Conservation (phyloP, 2,329 filamentous ascomycete species). For the Ophiocordyceps camponoti-saundersi region DNA sequence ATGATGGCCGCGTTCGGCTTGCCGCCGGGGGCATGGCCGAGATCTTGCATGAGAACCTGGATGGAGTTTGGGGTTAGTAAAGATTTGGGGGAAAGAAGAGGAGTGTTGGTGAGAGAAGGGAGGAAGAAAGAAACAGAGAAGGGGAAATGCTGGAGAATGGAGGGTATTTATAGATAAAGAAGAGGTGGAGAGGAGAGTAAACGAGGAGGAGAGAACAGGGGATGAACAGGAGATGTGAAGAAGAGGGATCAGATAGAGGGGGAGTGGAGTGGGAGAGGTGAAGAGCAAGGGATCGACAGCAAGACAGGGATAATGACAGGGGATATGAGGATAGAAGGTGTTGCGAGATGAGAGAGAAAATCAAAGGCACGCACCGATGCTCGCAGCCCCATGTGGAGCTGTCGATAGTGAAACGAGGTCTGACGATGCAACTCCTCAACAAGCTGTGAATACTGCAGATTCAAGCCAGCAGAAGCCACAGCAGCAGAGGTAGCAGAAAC, state of each 20-base stretch:
- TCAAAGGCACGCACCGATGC: constrained; percentile 10
- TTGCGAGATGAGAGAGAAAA: not conserved
- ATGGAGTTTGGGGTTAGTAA: not conserved
- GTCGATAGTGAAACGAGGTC: constrained; percentile 11
- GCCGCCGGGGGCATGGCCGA: constrained; percentile 2
- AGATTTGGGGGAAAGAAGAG: not conserved
- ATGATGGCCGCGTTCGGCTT: constrained; percentile 10
- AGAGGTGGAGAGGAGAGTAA: not conserved
- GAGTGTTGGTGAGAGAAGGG: not conserved
- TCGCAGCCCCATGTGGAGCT: constrained; percentile 16
- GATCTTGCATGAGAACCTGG: constrained; percentile 12
- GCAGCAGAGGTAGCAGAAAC: constrained; percentile 7
- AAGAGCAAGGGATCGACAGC: not conserved
- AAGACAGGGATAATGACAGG: not conserved
- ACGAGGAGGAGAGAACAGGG: not conserved
- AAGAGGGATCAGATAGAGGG: not conserved
- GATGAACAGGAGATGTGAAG: not conserved
- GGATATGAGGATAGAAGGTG: too few relatives aligned
- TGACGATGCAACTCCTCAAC: constrained; percentile 14
- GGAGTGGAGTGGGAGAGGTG: not conserved
- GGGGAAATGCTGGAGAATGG: not conserved
- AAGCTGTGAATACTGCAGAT: constrained; percentile 5
- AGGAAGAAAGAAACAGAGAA: not conserved
- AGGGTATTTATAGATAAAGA: not conserved
- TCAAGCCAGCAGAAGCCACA: constrained; percentile 3